Evolutionary conservation across 768 basidiomycete genomes (phyloP), one percentile per base, ranked within the genome.

Genomic region (Heimioporus sp.): DNA sequence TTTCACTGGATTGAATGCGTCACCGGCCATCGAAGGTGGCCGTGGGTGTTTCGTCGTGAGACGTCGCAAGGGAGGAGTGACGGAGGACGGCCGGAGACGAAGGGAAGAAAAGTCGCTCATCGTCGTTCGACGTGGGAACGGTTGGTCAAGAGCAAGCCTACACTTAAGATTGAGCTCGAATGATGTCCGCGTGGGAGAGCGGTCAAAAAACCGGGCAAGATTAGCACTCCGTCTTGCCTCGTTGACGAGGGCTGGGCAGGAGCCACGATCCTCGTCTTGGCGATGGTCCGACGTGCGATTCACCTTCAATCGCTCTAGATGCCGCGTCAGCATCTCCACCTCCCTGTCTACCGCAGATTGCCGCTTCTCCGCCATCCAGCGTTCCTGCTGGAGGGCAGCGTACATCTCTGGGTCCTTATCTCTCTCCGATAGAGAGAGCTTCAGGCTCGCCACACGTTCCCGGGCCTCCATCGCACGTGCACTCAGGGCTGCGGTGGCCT

Each of bases 311-410:
- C 56, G 63, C 38, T 59, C 55, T 32, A 79, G 59, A 35, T 74
- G 72, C 53, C 70, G 66, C 49, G 65, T 65, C 50, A 78, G 51
- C 21, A 49, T 53, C 55, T 72, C 67, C 28, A 70, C 63, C 49
- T 80, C 69, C 44, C 71, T 58, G 49, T 72, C 66, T 17, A 71
- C 69, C 19, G 65, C 70, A 30, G 55, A 48, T 48, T 73, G 72
- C 50, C 74, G 68, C 54, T 72, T 73, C 56, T 83, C 81, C 53
- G 77, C 76, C 65, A 75, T 68, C 80, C 80, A 81, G 30, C 77
- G 73, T 44, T 80, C 72, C 1, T 71, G 72, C 52, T 79, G 74
- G 37, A 78, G 64, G 10, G 71, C 53, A 51, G 66, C 63, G 51
- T 73, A 77, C 16, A 56, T 56, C 7, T 53, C 60, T 1, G 76